Evolutionary conservation across 345 rosid species (phyloP).

Genomic region (Citrus cavaleriei): DNA sequence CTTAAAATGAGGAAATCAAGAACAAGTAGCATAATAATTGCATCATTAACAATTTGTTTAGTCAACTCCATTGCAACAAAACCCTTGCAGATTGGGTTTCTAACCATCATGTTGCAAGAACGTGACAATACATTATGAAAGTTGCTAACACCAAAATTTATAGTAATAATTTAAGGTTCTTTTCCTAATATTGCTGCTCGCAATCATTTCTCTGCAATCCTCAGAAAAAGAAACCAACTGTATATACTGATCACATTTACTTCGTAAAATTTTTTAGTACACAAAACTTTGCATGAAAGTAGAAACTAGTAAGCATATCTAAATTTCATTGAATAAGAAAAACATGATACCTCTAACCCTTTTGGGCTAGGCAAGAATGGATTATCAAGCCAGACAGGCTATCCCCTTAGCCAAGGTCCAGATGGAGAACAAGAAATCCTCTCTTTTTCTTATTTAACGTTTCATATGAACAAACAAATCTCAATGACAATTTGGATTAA

Average conservation of each 20-base stretch:
- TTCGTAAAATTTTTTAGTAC: background rate
- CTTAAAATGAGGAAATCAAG: background rate
- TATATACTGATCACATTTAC: background rate
- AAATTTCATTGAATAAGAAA: background rate
- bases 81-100: background rate
- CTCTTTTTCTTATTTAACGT: background rate
- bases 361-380: background rate
- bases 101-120: background rate
- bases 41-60: background rate
- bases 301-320: background rate
- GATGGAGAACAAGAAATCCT: background rate
- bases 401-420: background rate
- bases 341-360: background rate
- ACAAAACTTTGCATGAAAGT: background rate
- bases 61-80: background rate
- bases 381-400: background rate
- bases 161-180: background rate
- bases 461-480: background rate
- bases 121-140: background rate
- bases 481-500: background rate
- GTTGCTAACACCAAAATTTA: background rate
- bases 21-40: background rate
- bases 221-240: background rate
- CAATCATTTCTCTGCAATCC: background rate
- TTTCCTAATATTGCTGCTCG: background rate